Evolutionary conservation across 352 stramenopile species (phyloP), one percentile per base, ranked within the genome.

Genomic region (Hyaloperonospora brassicae): DNA sequence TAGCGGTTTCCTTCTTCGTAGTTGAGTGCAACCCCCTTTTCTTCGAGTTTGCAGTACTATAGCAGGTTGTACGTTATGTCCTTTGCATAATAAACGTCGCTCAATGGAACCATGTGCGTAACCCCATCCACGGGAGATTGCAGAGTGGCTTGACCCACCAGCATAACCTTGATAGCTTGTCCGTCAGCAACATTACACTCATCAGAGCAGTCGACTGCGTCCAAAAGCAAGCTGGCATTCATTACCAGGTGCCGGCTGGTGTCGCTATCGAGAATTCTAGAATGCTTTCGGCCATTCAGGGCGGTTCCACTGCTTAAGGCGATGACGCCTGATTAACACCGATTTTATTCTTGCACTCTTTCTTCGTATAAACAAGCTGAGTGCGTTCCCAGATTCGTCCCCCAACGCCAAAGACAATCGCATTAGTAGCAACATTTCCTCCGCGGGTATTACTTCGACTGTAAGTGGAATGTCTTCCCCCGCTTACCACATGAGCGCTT

Each of bases 111-210:
- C 2, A 27, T n/a, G 30, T 44, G 40, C 25, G 35, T 27, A 13
- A 23, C 1, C 12, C 23, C 34, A 23, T 51, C 22, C 13, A 46
- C 21, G 7, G 8, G 5, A 1, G 34, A 30, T 12, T 22, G 50
- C 41, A 50, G 13, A 22, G 25, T 30, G 0, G 51, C 31, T 14
- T 5, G 11, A 10, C 14, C 17, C 42, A 34, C 39, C 51, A 40
- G 39, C 2, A 13, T 31, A 2, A 50, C 41, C 2, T 12, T 24
- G 1, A 50, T 14, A 30, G 1, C 25, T 24, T 57, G 21, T 2
- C 50, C 50, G 13, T 49, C 30, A 11, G 40, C 40, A 1, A 51
- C 6, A 7, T 39, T 57, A 21, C 17, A 50, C 5, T 50, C 50
- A 1, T 50, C 50, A 11, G 8, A 12, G 8, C 30, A 47, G 10